Conservation (phyloP, 2,329 filamentous ascomycete genomes). For the Ascochyta pisi region DNA sequence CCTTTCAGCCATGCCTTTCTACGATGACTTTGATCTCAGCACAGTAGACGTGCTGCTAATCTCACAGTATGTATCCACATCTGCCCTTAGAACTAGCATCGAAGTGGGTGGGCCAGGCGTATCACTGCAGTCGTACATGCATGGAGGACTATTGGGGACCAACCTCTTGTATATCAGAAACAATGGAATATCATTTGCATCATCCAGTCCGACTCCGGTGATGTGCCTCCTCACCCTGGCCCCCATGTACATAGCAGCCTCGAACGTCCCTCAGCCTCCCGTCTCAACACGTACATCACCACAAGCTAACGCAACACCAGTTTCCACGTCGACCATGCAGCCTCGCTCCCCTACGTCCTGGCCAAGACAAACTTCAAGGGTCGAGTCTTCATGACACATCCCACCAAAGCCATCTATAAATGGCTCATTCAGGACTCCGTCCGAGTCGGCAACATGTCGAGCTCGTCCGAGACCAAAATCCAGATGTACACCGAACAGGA, state of each 20-base stretch:
- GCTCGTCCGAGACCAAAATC: constrained; percentile 67
- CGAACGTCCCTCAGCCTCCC: constrained; percentile 1
- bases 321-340: constrained; percentile 99
- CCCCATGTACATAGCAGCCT: constrained; percentile 30
- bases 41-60: constrained; percentile 97
- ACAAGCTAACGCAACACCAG: constrained; percentile 56
- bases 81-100: constrained; percentile 10
- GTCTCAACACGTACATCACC: background rate
- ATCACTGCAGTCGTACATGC: constrained; percentile 44
- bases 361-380: constrained; percentile 98
- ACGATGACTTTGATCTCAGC: constrained; percentile 97
- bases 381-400: constrained; percentile 98
- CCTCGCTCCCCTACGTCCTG: constrained; percentile 95
- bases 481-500: constrained; percentile 93
- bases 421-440: constrained; percentile 99
- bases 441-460: constrained; percentile 76
- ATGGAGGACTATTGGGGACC: constrained; percentile 25
- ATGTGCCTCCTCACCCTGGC: constrained; percentile 39
- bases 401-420: constrained; percentile 99
- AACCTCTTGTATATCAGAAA: constrained; percentile 48
- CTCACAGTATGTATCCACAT: constrained; percentile 83
- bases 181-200: constrained; percentile 51
- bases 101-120: constrained; percentile 30
- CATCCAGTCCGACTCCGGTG: constrained; percentile 44
- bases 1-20: constrained; percentile 91